Evolutionary conservation across 2,329 filamentous ascomycete species (phyloP), one percentile per base, ranked within the genome.

Genomic region (Diaporthe sp.): DNA sequence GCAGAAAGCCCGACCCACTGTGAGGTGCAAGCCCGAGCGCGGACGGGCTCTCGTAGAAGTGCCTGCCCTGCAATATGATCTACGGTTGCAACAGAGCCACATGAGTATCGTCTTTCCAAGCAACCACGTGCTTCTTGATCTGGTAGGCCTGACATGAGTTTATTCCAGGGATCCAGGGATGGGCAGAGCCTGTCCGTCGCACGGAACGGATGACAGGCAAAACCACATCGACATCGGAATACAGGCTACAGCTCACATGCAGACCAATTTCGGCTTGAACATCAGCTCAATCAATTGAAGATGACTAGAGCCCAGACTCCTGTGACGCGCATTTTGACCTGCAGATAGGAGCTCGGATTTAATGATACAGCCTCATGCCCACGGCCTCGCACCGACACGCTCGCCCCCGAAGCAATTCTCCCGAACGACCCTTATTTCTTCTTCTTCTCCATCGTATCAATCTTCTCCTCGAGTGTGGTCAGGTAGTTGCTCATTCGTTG

Each of bases 401-500:
- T 27, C 63, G 63, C n/a, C 44, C 30, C 13, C 63, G 47, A 22
- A 13, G 50, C 35, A 15, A 37, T 47, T 55, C n/a, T 17, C n/a
- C 32, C 63, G 47, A 35, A 22, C 32, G 25, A 30, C 59, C 25
- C 25, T 71, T 85, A 92, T 87, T 92, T 94, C 86, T 92, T 93
- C 86, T 91, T 93, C 81, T 84, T 83, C 79, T 92, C 89, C 80
- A 91, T 79, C 75, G 89, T 86, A 78, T 92, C 91, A 78, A 96
- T 89, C 86, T 93, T 95, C 80, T 94, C 90, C 86, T 98, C 96
- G 77, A 98, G 86, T 69, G 90, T 90, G 81, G 92, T 91, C 77
- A 98, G 92, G 82, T 98, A 97, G 77, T 90, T 91, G 85, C 95
- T 95, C 83, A 98, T 91, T 82, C 94, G 91, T 84, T 96, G 93